A percentile compares a stretch with the other conserved stretches of the same genome.
These are phyloP conservation scores for Nakazawaea ernobii DNA, from an alignment of 805 yeast species.

Conservation along the genomic window DNA sequence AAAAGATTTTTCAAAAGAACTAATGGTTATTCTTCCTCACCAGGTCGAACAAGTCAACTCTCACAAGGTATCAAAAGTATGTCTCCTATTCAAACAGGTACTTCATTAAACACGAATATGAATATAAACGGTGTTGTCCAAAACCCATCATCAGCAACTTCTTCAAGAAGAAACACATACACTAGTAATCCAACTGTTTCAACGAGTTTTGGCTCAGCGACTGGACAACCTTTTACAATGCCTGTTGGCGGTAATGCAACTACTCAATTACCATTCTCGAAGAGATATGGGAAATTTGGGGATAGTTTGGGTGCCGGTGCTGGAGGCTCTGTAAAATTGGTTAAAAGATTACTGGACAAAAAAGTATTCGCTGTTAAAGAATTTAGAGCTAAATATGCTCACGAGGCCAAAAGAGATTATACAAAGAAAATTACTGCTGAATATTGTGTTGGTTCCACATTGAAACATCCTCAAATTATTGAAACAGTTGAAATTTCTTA, in stretches of 20 bases:
- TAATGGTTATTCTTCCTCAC: slow-evolving; percentile 16
- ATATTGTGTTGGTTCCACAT: slow-evolving; percentile 87
- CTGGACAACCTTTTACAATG: slow-evolving; percentile 11
- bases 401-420: slow-evolving; percentile 78
- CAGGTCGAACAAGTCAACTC: slow-evolving; percentile 11
- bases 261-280: slow-evolving; percentile 57
- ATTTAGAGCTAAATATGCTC: slow-evolving; percentile 68
- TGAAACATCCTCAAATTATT: slow-evolving; percentile 84
- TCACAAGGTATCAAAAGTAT: slow-evolving; percentile 10
- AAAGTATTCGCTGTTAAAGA: slow-evolving; percentile 89
- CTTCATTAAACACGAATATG: slow-evolving; percentile 5
- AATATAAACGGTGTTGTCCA: slow-evolving; percentile 10
- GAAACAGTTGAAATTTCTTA: slow-evolving; percentile 89
- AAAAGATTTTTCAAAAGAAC: slow-evolving; percentile 63
- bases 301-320: slow-evolving; percentile 93
- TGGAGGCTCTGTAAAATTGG: slow-evolving; percentile 82
- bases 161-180: slow-evolving; percentile 29
- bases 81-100: slow-evolving; percentile 9
- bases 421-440: slow-evolving; percentile 91
- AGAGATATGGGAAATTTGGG: slow-evolving; percentile 75
- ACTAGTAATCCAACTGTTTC: slow-evolving; percentile 20
- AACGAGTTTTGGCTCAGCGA: slow-evolving; percentile 8
- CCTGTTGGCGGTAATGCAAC: slow-evolving; percentile 33
- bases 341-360: slow-evolving; percentile 59
- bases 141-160: slow-evolving; percentile 6